These are phyloP conservation scores for Phytopythium sindhum DNA, from an alignment of 352 stramenopile species.

Conservation along the genomic window DNA sequence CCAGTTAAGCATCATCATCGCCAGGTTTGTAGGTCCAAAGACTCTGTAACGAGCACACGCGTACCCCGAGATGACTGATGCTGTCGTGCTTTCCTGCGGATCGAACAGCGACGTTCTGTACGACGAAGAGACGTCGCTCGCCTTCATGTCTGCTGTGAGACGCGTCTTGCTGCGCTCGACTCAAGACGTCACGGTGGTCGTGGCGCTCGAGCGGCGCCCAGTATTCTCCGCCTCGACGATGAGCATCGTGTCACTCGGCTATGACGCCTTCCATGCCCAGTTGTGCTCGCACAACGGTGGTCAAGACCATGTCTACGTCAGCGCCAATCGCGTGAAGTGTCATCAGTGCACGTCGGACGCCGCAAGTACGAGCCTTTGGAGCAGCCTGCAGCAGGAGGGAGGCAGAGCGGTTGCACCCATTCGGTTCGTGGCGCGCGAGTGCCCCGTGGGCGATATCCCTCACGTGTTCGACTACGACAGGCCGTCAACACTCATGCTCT, in stretches of 20 bases:
- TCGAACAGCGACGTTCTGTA: constrained; percentile 61
- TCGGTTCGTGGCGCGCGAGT: constrained; percentile 27
- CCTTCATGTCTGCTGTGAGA: constrained; percentile 39
- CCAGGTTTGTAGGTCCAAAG: constrained; percentile 25
- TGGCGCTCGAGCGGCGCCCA: constrained; percentile 41
- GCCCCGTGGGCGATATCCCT: constrained; percentile 21
- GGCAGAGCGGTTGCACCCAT: background rate
- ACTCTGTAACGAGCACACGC: background rate
- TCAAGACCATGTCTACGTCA: constrained; percentile 12
- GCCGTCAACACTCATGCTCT: constrained; percentile 40
- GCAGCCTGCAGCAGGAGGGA: background rate
- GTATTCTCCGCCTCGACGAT: constrained; percentile 58
- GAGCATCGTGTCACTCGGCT: constrained; percentile 46
- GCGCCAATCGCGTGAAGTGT: constrained; percentile 29
- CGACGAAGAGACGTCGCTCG: constrained; percentile 36
- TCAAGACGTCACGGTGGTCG: constrained; percentile 14
- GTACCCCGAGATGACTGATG: background rate
- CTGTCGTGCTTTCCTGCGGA: background rate
- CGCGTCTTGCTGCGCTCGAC: constrained; percentile 31
- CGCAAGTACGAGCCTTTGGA: background rate
- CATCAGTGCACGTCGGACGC: constrained; percentile 8
- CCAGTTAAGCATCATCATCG: constrained; percentile 22
- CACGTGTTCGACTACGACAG: constrained; percentile 43
- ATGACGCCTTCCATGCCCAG: constrained; percentile 44
- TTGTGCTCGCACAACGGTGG: constrained; percentile 34